phyloP scores from a whole-genome alignment of 2,329 filamentous ascomycete species.

The Cercospora zeina region DNA sequence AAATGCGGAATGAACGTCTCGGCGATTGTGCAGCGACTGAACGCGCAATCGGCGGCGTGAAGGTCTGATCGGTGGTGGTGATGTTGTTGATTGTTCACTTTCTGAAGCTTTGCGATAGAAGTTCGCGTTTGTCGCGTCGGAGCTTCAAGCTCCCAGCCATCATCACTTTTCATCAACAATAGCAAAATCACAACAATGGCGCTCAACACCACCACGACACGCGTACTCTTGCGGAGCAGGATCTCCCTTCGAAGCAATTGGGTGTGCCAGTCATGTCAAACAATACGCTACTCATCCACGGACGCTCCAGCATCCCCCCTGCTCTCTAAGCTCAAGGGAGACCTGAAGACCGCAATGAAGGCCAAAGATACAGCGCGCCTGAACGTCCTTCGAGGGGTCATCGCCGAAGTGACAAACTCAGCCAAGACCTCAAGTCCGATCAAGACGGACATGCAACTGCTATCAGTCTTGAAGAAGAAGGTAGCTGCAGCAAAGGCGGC shows the following conservation, averaged over 20 bases:
- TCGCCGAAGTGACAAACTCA: slow-evolving; percentile 71
- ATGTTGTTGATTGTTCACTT: background rate
- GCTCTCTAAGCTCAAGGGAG: slow-evolving; percentile 48
- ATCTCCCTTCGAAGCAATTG: slow-evolving; percentile 20
- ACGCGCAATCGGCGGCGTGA: background rate
- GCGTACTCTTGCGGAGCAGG: slow-evolving; percentile 25
- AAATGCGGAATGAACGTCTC: background rate
- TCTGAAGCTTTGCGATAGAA: background rate
- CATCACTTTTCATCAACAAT: slow-evolving; percentile 6
- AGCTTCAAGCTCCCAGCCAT: slow-evolving; percentile 1
- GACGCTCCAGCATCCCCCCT: slow-evolving; percentile 42
- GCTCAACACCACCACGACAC: slow-evolving; percentile 20
- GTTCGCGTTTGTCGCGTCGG: slow-evolving; percentile 5
- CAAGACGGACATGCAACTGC: slow-evolving; percentile 67
- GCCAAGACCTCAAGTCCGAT: slow-evolving; percentile 72
- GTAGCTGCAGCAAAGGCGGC: slow-evolving; percentile 60
- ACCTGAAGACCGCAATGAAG: slow-evolving; percentile 52
- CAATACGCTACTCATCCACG: slow-evolving; percentile 28
- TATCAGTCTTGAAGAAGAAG: slow-evolving; percentile 66
- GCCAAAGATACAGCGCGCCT: slow-evolving; percentile 60
- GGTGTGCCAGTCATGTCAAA: slow-evolving; percentile 34
- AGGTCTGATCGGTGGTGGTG: background rate
- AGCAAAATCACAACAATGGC: slow-evolving; percentile 25
- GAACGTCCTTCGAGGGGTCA: slow-evolving; percentile 65
- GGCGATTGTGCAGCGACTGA: background rate